Conservation (phyloP, 805 yeast genomes). For the Suhomyces vadensis region DNA sequence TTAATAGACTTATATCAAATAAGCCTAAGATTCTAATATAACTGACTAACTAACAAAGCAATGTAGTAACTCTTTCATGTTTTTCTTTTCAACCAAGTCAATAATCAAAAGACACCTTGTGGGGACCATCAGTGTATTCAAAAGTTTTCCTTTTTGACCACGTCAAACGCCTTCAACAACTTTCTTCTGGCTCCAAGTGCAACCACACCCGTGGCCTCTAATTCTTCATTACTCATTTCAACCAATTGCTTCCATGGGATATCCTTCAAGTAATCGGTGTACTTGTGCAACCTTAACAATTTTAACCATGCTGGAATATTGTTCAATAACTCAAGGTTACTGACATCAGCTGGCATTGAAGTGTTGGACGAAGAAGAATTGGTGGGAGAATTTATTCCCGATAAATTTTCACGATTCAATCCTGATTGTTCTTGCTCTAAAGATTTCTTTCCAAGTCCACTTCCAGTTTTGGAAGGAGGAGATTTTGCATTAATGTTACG, state of each 20-base stretch:
- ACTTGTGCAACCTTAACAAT: slow-evolving; percentile 86
- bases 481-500: slow-evolving; percentile 11
- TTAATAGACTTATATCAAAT: slow-evolving; percentile 8
- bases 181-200: slow-evolving; percentile 97
- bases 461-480: slow-evolving; percentile 4
- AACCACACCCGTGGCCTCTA: slow-evolving; percentile 79
- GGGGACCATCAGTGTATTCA: too few species aligned
- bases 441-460: slow-evolving; percentile 5
- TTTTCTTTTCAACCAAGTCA: too few species aligned
- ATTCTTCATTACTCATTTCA: slow-evolving; percentile 62
- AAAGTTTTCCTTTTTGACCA: slow-evolving; percentile 48
- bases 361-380: slow-evolving; percentile 11
- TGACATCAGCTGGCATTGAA: slow-evolving; percentile 45
- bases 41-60: background rate
- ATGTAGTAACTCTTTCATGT: too few species aligned
- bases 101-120: too few species aligned
- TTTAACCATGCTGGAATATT: slow-evolving; percentile 94
- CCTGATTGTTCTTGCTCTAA: slow-evolving; percentile 3
- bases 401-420: slow-evolving; percentile 12
- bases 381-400: slow-evolving; percentile 13
- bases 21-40: slow-evolving; percentile 1
- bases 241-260: slow-evolving; percentile 80
- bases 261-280: slow-evolving; percentile 78
- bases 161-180: slow-evolving; percentile 85
- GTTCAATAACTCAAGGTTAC: slow-evolving; percentile 50